phyloP scores from a whole-genome alignment of 2,329 filamentous ascomycete genomes.

The Arthroderma sp. region DNA sequence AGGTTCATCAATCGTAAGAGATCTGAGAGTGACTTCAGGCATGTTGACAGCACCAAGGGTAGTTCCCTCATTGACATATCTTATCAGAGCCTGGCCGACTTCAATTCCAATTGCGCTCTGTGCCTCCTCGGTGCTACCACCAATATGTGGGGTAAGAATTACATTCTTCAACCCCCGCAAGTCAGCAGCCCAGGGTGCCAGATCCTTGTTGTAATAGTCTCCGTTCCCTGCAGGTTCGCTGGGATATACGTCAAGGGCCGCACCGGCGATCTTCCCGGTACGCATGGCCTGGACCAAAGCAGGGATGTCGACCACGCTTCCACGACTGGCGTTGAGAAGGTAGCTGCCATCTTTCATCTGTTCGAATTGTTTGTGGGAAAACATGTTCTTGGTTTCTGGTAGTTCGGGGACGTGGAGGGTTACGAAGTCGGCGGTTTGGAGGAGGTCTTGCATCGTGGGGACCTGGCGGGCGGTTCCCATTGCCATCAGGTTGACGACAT shows the following conservation, averaged over 20 bases:
- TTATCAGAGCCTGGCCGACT: slow-evolving; percentile 74
- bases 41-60: slow-evolving; percentile 91
- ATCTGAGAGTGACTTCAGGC: slow-evolving; percentile 84
- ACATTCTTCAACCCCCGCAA: slow-evolving; percentile 78
- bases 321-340: slow-evolving; percentile 89
- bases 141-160: slow-evolving; percentile 92
- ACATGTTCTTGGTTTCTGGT: slow-evolving; percentile 85
- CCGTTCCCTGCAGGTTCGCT: slow-evolving; percentile 89
- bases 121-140: slow-evolving; percentile 93
- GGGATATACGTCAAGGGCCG: slow-evolving; percentile 93
- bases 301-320: slow-evolving; percentile 86
- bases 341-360: slow-evolving; percentile 91
- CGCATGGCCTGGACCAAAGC: slow-evolving; percentile 81
- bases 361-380: slow-evolving; percentile 63
- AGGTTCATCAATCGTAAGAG: slow-evolving; percentile 77
- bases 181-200: slow-evolving; percentile 79
- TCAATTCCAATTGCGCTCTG: slow-evolving; percentile 93
- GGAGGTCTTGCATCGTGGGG: slow-evolving; percentile 59
- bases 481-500: slow-evolving; percentile 87
- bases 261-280: slow-evolving; percentile 75
- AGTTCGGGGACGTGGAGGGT: slow-evolving; percentile 91
- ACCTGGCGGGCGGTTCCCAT: slow-evolving; percentile 81
- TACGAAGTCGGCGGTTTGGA: slow-evolving; percentile 76
- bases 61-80: slow-evolving; percentile 90
- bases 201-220: slow-evolving; percentile 75